phyloP scores from a whole-genome alignment of 2,329 filamentous ascomycete species.

The Leptographium radiaticola region DNA sequence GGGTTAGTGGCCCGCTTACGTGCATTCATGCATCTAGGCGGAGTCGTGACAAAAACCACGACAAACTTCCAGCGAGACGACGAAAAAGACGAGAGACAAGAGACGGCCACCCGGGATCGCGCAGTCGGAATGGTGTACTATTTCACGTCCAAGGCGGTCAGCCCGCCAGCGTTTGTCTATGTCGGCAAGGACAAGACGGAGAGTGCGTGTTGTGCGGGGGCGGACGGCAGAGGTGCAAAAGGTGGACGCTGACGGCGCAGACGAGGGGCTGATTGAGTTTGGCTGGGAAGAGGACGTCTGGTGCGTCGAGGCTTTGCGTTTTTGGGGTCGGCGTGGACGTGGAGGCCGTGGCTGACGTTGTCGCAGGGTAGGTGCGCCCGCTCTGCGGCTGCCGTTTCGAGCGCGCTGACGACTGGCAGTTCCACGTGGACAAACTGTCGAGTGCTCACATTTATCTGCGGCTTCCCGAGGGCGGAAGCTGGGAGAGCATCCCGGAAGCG shows the following conservation, averaged over 20 bases:
- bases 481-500: slow-evolving; percentile 66
- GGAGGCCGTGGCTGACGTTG: too few relatives aligned
- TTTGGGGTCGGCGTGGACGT: too few relatives aligned
- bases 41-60: too few relatives aligned
- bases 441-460: slow-evolving; percentile 94
- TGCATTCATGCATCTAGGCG: too few relatives aligned
- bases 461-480: slow-evolving; percentile 61
- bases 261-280: slow-evolving; percentile 91
- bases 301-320: slow-evolving; percentile 32
- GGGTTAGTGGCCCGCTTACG: too few relatives aligned
- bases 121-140: slow-evolving; percentile 68
- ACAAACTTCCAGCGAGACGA: too few relatives aligned
- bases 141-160: slow-evolving; percentile 75
- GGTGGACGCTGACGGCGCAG: slow-evolving; percentile 33
- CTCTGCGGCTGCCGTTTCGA: too few relatives aligned
- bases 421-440: slow-evolving; percentile 95
- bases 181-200: slow-evolving; percentile 99
- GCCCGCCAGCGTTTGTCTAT: slow-evolving; percentile 78
- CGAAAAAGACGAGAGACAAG: background rate
- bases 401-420: slow-evolving; percentile 34
- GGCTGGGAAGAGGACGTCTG: slow-evolving; percentile 95
- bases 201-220: slow-evolving; percentile 39
- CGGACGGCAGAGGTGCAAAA: background rate
- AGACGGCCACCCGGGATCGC: background rate
- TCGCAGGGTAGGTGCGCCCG: too few relatives aligned